Evolutionary conservation across 2,329 filamentous ascomycete genomes (phyloP), one percentile per base, ranked within the genome.

Genomic region (Zelopaecilomyces penicillatus): DNA sequence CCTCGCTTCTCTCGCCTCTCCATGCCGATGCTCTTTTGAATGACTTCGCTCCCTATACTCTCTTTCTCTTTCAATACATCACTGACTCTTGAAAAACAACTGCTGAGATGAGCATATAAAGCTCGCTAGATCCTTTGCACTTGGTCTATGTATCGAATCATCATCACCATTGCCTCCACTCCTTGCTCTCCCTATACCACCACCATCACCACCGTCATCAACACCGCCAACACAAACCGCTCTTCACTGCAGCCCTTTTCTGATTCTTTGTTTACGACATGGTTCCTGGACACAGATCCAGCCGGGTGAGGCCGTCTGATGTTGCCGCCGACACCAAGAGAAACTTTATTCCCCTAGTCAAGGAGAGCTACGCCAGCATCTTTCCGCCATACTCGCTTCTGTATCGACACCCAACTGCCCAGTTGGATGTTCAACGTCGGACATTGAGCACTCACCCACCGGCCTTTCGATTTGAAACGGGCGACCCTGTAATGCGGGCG

Each of bases 291-390:
- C 53, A 59, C 37, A 64, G 54, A 50, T 55, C 61, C 30, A 56
- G 57, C 46, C 56, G 58, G 30, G 58, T 64, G 41, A 58, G 60
- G 55, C 64, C 65, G 30, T 65, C 82, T 35, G 83, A 87, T 52
- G 78, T 88, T 43, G 84, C 84, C 44, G 76, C 79, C 28, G 83
- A 87, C 59, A 83, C 82, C n/a, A 86, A 86, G 63, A 75, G 73
- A 54, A 74, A 74, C 47, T 85, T 82, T 58, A 82, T 87, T 51
- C 83, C 83, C 11, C 67, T 75, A 50, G 78, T 87, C 54, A 75
- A 71, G 56, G 67, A 71, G 32, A 69, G 76, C 57, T 80, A 75
- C 63, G 69, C 65, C 47, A 66, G 69, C 45, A 63, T 65, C 55
- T 85, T 68, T 70, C 72, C 71, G 11, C 72, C 73, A 4, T 74